A percentile compares a stretch with the other conserved stretches of the same genome.
These are phyloP conservation scores for Diplodia sapinea DNA, from an alignment of 2,329 filamentous ascomycete genomes.

Conservation along the genomic window DNA sequence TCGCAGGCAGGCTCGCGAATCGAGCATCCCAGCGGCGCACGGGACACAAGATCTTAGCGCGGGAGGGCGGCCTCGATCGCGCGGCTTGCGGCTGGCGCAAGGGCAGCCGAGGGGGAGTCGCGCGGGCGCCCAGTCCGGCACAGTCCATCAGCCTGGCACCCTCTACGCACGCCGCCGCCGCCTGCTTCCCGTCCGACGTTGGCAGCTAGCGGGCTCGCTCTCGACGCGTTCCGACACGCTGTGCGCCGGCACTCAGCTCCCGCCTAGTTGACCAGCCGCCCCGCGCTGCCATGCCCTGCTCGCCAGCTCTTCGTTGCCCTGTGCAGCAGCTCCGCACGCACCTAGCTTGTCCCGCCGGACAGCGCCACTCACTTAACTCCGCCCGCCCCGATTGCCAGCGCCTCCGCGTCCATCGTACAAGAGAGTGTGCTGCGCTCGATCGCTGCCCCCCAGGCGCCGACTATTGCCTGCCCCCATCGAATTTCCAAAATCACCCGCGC, in stretches of 20 bases:
- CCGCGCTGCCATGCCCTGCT: neutral
- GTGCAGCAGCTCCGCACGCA: conserved; percentile 3
- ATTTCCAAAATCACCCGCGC: conserved; percentile 13
- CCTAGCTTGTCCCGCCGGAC: conserved; percentile 12
- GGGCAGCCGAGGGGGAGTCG: conserved; percentile 1
- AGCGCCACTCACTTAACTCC: conserved; percentile 29
- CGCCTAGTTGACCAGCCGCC: neutral
- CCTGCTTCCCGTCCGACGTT: conserved; percentile 17
- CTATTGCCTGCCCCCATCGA: conserved; percentile 26
- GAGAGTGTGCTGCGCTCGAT: conserved; percentile 24
- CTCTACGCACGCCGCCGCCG: conserved; percentile 1
- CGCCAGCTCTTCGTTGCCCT: conserved; percentile 9
- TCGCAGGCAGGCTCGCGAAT: conserved; percentile 1
- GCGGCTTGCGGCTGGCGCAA: neutral
- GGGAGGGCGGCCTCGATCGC: conserved; percentile 19
- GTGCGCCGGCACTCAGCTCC: neutral
- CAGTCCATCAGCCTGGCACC: neutral
- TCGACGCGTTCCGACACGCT: neutral
- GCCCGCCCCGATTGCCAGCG: conserved; percentile 25
- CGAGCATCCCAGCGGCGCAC: conserved; percentile 7
- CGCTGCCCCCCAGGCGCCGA: conserved; percentile 14
- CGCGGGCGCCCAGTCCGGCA: neutral
- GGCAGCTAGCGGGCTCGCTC: neutral
- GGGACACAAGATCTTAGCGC: conserved; percentile 17
- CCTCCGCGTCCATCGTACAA: conserved; percentile 27